These are phyloP conservation scores for Zoysia pacifica DNA, from an alignment of 176 grass and related monocot genomes.

Conservation along the genomic window DNA sequence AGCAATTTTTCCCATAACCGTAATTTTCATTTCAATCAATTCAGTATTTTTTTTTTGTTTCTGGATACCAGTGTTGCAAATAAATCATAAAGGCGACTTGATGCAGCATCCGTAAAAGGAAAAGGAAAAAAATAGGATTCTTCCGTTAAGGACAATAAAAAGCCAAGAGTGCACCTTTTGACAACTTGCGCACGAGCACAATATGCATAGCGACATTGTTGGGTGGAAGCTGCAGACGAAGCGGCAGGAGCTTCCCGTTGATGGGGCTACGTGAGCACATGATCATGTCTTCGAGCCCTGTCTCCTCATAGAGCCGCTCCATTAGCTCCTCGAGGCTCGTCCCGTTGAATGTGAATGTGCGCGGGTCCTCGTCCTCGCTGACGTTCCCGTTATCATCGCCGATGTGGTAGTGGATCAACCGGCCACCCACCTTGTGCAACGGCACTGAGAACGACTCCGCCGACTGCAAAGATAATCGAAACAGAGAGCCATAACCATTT, in stretches of 20 bases:
- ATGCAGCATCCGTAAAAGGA: no score
- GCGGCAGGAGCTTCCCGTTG: constrained; percentile 58
- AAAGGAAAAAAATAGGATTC: no score
- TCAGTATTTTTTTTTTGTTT: no score
- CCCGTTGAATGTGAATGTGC: constrained; percentile 62
- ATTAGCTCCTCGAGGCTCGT: constrained; percentile 60
- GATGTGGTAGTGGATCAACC: constrained; percentile 58
- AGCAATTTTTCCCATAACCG: no score
- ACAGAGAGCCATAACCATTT: no score
- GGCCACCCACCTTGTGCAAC: constrained; percentile 65
- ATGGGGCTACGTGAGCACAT: constrained; percentile 61
- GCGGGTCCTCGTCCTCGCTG: constrained; percentile 16
- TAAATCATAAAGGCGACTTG: no score
- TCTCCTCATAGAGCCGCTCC: constrained; percentile 58
- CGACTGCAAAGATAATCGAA: constrained; percentile 31
- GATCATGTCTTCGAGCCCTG: constrained; percentile 51
- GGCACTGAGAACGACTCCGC: constrained; percentile 48
- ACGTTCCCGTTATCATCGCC: constrained; percentile 58
- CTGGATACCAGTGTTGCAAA: no score
- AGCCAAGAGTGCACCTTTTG: constrained; percentile 41
- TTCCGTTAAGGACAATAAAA: no score
- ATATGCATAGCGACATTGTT: constrained; percentile 72
- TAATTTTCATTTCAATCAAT: no score
- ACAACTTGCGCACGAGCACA: constrained; percentile 54
- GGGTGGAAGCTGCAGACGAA: constrained; percentile 68